Evolutionary conservation across 495 filamentous ascomycete species (phyloP), one percentile per base, ranked within the genome.

Genomic region (Aspergillus cavernicola): DNA sequence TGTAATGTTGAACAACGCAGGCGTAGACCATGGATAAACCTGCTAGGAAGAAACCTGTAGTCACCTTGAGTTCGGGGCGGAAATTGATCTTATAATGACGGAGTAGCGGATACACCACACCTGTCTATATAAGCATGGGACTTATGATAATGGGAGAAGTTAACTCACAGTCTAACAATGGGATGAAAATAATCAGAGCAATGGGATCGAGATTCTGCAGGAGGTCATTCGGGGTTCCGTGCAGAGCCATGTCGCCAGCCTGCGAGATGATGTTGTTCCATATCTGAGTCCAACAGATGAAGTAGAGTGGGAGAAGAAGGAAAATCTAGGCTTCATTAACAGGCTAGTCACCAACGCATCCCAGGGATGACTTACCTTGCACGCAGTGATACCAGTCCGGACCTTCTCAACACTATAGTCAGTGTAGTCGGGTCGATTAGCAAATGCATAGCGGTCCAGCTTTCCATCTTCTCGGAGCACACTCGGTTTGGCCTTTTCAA

Each of bases 161-260:
- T 13, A 16, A 45, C 53, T 78, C 38, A 50, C 78, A 74, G 60
- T 86, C 83, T 48, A 83, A 68, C 40, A 87, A 58, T 3, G 85
- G 85, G 36, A 85, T 78, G 51, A 81, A 74, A 58, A 82, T 67
- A 59, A 87, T 82, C 60, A 86, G 77, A 18, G 76, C 66, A 31
- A 89, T 68, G 4, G 85, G 77, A 64, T 87, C 83, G 61, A 88
- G 78, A 67, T 84, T 87, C 52, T 62, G 60, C 52, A 87, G 80
- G 33, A 86, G 69, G 48, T 89, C 85, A 66, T 89, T 89, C 4
- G 74, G 74, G 12, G 71, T 69, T 22, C 74, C 72, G 46, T 76
- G 68, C 7, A 67, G 61, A 1, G 59, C 29, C 74, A 77, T 77
- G 41, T 66, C 46, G 10, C 65, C 73, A 26, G 72, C 73, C 59